A percentile compares a stretch with the other conserved stretches of the same genome.
Evolutionary conservation across 108 stramenopile genomes (phyloP).

Genomic region (Cafeteria roenbergensis): DNA sequence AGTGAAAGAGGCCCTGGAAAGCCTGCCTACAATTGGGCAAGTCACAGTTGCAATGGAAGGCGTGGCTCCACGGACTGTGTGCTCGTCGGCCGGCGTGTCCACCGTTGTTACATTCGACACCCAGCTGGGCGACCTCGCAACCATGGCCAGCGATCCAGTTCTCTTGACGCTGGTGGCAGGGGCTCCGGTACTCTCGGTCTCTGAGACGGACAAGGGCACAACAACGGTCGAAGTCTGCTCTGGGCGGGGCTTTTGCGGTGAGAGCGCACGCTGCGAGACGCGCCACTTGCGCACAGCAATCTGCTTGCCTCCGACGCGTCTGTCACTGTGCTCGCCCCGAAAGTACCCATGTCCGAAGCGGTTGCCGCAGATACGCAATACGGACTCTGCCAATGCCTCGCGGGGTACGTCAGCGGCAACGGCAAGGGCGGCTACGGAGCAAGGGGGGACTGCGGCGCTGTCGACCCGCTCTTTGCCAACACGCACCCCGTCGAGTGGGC

Average conservation of each 20-base stretch:
- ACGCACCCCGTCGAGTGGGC: no score
- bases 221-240: not conserved
- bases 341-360: no score
- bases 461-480: no score
- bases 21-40: not conserved
- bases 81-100: no score
- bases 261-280: not conserved
- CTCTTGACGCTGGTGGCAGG: not conserved
- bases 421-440: not conserved
- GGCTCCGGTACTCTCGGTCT: not conserved
- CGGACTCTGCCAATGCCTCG: not conserved
- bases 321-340: no score
- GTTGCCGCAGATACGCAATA: not conserved
- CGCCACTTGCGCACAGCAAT: not conserved
- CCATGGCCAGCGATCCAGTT: not conserved
- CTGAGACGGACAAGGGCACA: not conserved
- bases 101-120: not conserved
- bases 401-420: not conserved
- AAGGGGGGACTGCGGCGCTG: not conserved
- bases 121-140: not conserved
- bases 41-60: not conserved
- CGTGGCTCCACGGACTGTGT: not conserved
- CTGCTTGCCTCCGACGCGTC: not conserved
- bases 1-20: not conserved
- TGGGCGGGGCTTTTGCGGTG: not conserved